Evolutionary conservation across 2,329 filamentous ascomycete genomes (phyloP).

Genomic region (Venturiaceae sp.): DNA sequence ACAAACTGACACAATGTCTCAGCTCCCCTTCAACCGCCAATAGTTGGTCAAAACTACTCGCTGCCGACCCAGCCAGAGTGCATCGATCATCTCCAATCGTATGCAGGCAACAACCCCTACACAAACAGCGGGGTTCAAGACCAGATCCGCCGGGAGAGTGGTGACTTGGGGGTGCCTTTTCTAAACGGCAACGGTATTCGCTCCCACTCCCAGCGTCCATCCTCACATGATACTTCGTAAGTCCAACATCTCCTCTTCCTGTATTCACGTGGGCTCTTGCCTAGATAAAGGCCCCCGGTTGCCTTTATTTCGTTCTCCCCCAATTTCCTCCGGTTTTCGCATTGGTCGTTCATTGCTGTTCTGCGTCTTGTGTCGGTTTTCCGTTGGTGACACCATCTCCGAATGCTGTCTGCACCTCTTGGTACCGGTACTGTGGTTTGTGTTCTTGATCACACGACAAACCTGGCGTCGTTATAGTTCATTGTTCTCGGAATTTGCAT

Average conservation of each 20-base stretch:
- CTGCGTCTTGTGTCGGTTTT: neutral
- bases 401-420: neutral
- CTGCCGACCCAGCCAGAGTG: constrained; percentile 35
- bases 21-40: neutral
- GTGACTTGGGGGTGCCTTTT: neutral
- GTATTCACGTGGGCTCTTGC: neutral
- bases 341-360: neutral
- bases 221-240: constrained; percentile 8
- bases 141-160: constrained; percentile 40
- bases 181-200: neutral
- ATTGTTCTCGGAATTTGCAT: constrained; percentile 13
- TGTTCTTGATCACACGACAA: constrained; percentile 37
- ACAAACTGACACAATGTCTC: constrained; percentile 3
- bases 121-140: constrained; percentile 33
- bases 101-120: constrained; percentile 36
- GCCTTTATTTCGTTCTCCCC: neutral
- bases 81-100: constrained; percentile 32
- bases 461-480: constrained; percentile 20
- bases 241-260: neutral
- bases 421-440: constrained; percentile 16
- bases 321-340: neutral
- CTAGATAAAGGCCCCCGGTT: neutral
- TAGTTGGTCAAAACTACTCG: constrained; percentile 24
- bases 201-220: neutral
- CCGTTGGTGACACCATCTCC: neutral